These are phyloP conservation scores for Boletus insuetus DNA, from an alignment of 768 basidiomycete genomes.

Conservation along the genomic window DNA sequence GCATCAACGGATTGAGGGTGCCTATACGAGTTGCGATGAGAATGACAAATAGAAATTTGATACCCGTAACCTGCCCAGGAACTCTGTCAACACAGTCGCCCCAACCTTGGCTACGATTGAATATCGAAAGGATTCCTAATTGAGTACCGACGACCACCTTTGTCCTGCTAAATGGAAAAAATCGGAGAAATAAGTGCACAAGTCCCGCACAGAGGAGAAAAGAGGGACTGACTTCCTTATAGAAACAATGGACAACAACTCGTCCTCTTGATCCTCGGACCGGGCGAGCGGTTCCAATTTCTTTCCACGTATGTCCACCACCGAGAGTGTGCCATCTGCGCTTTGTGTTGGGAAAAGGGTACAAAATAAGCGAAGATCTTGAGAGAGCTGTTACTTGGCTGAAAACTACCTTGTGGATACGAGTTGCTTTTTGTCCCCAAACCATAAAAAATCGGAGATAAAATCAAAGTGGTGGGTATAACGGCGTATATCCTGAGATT, in stretches of 20 bases:
- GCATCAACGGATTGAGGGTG: constrained; percentile 92
- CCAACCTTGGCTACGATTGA: constrained; percentile 86
- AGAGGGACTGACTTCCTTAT: constrained; percentile 66
- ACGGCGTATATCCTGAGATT: constrained; percentile 55
- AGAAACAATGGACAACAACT: constrained; percentile 78
- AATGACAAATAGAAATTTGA: background rate
- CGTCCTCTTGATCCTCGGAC: constrained; percentile 96
- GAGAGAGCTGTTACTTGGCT: background rate
- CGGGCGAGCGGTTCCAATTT: constrained; percentile 75
- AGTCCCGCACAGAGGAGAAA: background rate
- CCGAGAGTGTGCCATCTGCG: constrained; percentile 90
- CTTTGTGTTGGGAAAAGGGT: constrained; percentile 38
- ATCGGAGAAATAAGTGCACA: background rate
- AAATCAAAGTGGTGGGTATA: constrained; percentile 93
- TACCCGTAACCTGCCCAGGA: constrained; percentile 58
- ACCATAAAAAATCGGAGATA: constrained; percentile 88
- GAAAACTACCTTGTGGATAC: constrained; percentile 75
- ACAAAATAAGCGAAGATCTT: background rate
- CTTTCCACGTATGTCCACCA: constrained; percentile 86
- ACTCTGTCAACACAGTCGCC: constrained; percentile 90
- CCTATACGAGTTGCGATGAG: constrained; percentile 39
- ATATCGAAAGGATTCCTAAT: constrained; percentile 84
- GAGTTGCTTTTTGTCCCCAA: constrained; percentile 79
- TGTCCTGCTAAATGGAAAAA: constrained; percentile 44
- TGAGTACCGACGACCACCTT: constrained; percentile 91